A percentile compares a stretch with the other conserved stretches of the same genome.
phyloP scores from a whole-genome alignment of 2,329 filamentous ascomycete genomes.

The Scedosporium boydii region DNA sequence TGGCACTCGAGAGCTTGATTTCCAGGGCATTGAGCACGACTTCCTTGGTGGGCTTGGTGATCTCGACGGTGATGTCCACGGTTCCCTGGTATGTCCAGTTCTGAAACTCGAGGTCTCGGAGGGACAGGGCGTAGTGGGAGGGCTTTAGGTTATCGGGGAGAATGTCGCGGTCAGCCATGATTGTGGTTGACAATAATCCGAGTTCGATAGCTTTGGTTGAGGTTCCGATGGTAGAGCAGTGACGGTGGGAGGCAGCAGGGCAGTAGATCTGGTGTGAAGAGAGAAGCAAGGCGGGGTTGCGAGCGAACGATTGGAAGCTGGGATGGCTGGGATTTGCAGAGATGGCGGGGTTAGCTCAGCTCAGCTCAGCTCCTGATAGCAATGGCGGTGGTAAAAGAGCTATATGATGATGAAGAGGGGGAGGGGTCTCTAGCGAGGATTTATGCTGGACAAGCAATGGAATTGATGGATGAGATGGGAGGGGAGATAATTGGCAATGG shows the following conservation, averaged over 20 bases:
- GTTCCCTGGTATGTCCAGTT: conserved; percentile 72
- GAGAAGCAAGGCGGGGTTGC: not conserved
- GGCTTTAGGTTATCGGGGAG: conserved; percentile 64
- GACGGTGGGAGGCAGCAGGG: conserved; percentile 8
- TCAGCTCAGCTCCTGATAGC: not conserved
- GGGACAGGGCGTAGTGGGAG: conserved; percentile 72
- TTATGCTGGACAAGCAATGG: no score
- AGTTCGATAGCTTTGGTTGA: conserved; percentile 15
- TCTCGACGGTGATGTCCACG: conserved; percentile 66
- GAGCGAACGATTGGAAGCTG: not conserved
- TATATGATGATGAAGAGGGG: not conserved
- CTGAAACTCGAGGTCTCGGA: conserved; percentile 71
- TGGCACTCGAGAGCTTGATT: conserved; percentile 61
- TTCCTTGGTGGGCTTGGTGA: conserved; percentile 62
- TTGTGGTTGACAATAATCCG: conserved; percentile 12
- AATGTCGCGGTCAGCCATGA: conserved; percentile 52
- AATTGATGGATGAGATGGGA: no score
- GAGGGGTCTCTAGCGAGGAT: not conserved
- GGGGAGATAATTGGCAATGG: no score
- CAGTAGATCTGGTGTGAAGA: conserved; percentile 1
- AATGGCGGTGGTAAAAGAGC: not conserved
- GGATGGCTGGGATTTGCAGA: not conserved
- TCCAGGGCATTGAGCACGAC: conserved; percentile 81
- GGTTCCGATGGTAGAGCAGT: conserved; percentile 16
- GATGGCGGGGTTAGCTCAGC: not conserved